A percentile compares a stretch with the other conserved stretches of the same genome.
Conservation (phyloP, 1,284 basidiomycete genomes). For the Veloboletus limbatus region DNA sequence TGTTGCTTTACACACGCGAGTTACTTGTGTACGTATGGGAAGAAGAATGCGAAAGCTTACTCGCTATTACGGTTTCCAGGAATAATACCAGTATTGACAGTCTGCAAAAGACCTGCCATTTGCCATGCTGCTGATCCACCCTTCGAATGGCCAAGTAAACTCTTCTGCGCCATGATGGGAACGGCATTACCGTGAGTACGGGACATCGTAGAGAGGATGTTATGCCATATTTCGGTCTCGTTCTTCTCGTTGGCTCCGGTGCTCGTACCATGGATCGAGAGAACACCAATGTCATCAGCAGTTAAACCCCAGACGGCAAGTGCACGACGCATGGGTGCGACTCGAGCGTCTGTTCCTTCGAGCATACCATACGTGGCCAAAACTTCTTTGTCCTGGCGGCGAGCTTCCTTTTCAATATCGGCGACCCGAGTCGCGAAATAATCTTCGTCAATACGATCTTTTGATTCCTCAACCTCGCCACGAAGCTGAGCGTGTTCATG, state of each 20-base stretch:
- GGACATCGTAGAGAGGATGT: constrained; percentile 84
- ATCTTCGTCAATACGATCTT: constrained; percentile 60
- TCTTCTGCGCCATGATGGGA: constrained; percentile 97
- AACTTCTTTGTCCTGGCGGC: constrained; percentile 87
- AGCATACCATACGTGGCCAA: constrained; percentile 92
- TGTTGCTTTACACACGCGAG: constrained; percentile 57
- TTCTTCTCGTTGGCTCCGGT: constrained; percentile 99
- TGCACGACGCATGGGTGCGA: constrained; percentile 90
- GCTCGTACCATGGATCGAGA: constrained; percentile 93
- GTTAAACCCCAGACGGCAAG: constrained; percentile 95
- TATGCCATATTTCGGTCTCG: constrained; percentile 96
- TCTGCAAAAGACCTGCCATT: constrained; percentile 90
- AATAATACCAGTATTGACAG: constrained; percentile 81
- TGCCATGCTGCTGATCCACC: constrained; percentile 98
- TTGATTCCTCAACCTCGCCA: constrained; percentile 65
- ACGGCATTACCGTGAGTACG: constrained; percentile 93
- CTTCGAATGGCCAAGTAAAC: constrained; percentile 93
- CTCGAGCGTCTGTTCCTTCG: constrained; percentile 79
- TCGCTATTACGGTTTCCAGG: constrained; percentile 98
- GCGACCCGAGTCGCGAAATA: constrained; percentile 74
- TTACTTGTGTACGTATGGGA: constrained; percentile 23
- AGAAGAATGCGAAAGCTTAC: constrained; percentile 43
- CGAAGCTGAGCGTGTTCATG: constrained; percentile 85
- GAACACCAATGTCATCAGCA: constrained; percentile 87
- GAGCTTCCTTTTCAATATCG: constrained; percentile 86